Evolutionary conservation across 1,139 yeast genomes (phyloP).

Genomic region (Saccharomyces hybrid): DNA sequence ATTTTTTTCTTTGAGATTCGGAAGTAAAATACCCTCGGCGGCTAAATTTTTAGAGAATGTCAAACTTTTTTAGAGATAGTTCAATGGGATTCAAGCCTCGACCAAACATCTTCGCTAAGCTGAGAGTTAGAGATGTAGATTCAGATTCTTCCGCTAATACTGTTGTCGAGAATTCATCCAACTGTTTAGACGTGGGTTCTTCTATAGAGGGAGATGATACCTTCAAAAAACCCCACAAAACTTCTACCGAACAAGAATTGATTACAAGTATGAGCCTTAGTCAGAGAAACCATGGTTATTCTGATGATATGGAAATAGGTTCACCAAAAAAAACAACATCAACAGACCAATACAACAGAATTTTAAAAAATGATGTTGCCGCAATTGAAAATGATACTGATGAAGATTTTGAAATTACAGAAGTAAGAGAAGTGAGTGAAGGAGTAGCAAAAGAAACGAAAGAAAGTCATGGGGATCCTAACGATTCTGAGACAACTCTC

Average conservation of each 20-base stretch:
- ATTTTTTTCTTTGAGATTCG: background rate
- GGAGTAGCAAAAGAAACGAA: conserved; percentile 1
- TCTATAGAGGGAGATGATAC: conserved; percentile 8
- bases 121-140: conserved; percentile 17
- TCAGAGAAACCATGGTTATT: background rate
- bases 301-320: background rate
- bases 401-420: conserved; percentile 28
- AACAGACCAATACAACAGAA: background rate
- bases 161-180: conserved; percentile 9
- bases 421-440: conserved; percentile 18
- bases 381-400: conserved; percentile 11
- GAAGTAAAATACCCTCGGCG: background rate
- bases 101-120: conserved; percentile 26
- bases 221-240: background rate
- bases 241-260: background rate
- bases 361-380: background rate
- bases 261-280: conserved; percentile 1
- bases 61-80: conserved; percentile 29
- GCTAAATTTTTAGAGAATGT: conserved; percentile 30
- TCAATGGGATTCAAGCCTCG: conserved; percentile 27
- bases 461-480: background rate
- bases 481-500: background rate
- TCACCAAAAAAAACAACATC: background rate
- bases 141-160: conserved; percentile 4
- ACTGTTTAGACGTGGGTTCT: conserved; percentile 13